Conservation (phyloP, 306 rosid species). For the Pterocarpus macrocarpus region DNA sequence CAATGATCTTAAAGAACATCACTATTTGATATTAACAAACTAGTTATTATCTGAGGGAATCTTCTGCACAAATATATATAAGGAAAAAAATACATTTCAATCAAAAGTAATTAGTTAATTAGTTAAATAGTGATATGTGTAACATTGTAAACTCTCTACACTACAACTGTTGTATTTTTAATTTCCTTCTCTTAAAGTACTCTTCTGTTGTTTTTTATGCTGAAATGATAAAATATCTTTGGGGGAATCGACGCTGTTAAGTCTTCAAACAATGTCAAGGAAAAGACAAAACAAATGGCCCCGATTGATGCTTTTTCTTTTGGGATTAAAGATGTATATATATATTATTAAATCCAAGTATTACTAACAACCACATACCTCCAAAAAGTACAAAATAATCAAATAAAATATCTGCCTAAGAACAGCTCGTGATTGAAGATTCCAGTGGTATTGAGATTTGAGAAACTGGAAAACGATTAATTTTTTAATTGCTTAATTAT, state of each 20-base stretch:
- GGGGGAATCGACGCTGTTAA: background rate
- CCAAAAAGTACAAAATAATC: background rate
- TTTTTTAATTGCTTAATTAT: background rate
- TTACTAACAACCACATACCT: background rate
- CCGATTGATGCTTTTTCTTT: background rate
- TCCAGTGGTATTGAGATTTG: background rate
- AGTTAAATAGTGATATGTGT: background rate
- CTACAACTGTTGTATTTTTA: background rate
- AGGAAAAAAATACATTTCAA: background rate
- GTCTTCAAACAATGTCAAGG: background rate
- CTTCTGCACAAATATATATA: background rate
- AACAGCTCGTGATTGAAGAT: slow-evolving; percentile 14
- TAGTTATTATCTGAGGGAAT: background rate
- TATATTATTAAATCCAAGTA: background rate
- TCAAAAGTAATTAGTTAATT: background rate
- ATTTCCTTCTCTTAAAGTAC: background rate
- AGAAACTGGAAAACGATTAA: background rate
- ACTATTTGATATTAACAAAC: background rate
- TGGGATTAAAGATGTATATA: background rate
- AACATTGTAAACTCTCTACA: background rate
- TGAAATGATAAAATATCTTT: slow-evolving; percentile 13
- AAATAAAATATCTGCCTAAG: background rate
- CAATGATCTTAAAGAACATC: background rate
- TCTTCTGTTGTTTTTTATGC: background rate
- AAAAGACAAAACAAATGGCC: background rate